Percentiles rank a stretch among this genome's conserved stretches.
phyloP scores from a whole-genome alignment of 495 filamentous ascomycete genomes.

The Hypomontagnella monticulosa region DNA sequence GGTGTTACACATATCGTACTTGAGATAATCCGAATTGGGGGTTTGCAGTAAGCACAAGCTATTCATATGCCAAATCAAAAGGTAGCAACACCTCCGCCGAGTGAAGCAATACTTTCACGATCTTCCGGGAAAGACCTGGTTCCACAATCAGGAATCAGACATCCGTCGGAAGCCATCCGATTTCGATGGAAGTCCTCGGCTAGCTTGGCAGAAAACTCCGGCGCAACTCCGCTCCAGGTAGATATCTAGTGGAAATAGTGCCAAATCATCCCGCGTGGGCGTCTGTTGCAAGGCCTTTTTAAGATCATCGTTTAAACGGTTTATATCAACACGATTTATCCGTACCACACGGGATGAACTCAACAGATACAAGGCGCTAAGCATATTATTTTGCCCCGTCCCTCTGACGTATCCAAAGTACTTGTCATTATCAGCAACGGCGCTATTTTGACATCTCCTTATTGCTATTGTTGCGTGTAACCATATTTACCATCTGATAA shows the following conservation, averaged over 20 bases:
- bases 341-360: background rate
- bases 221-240: conserved; percentile 16
- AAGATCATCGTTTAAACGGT: background rate
- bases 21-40: conserved; percentile 7
- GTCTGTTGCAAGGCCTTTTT: background rate
- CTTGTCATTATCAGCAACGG: background rate
- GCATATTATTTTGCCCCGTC: background rate
- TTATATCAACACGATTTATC: background rate
- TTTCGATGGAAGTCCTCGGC: conserved; percentile 16
- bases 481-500: no score
- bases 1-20: conserved; percentile 16
- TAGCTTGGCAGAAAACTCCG: conserved; percentile 28
- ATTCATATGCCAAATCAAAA: conserved; percentile 6
- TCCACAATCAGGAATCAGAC: conserved; percentile 24
- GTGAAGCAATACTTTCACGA: conserved; percentile 24
- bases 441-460: background rate
- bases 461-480: background rate
- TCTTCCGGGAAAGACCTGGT: conserved; percentile 25
- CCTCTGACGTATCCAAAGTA: background rate
- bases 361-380: background rate
- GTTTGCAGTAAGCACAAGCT: conserved; percentile 14
- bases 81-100: conserved; percentile 9
- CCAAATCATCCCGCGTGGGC: background rate
- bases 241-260: conserved; percentile 11
- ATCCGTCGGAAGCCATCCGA: conserved; percentile 27